phyloP scores from a whole-genome alignment of 495 filamentous ascomycete species.

The Aspergillus ellipticus region DNA sequence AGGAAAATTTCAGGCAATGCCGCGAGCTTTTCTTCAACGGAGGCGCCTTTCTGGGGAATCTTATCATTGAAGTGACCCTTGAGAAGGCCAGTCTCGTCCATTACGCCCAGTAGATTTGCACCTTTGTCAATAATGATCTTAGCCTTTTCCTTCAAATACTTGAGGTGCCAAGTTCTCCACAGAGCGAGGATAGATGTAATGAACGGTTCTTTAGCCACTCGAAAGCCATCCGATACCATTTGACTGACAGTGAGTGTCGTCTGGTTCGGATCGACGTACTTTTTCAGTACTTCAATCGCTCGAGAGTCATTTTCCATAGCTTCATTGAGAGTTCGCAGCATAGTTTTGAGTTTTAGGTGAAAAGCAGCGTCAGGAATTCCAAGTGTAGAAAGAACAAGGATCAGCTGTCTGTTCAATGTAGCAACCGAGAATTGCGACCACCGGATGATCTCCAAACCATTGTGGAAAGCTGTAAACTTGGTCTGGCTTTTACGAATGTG shows the following conservation, averaged over 20 bases:
- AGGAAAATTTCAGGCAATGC: constrained; percentile 84
- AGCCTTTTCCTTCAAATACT: constrained; percentile 88
- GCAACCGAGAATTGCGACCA: constrained; percentile 70
- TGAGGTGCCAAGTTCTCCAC: constrained; percentile 81
- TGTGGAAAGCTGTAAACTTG: constrained; percentile 74
- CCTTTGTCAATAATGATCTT: constrained; percentile 76
- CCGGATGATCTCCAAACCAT: constrained; percentile 78
- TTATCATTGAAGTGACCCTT: constrained; percentile 57
- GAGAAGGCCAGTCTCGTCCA: constrained; percentile 77
- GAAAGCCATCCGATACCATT: constrained; percentile 79
- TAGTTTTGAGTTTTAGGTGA: constrained; percentile 56
- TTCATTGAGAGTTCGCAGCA: constrained; percentile 59
- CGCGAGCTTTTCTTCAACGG: constrained; percentile 35
- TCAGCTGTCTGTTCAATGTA: constrained; percentile 84
- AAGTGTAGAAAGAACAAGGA: constrained; percentile 73
- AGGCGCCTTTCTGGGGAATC: constrained; percentile 17
- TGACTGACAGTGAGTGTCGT: constrained; percentile 67
- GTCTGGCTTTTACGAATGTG: constrained; percentile 77
- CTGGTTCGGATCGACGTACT: constrained; percentile 81
- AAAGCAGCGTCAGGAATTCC: constrained; percentile 71
- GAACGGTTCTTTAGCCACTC: constrained; percentile 74
- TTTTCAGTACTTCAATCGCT: constrained; percentile 64
- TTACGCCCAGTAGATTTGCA: constrained; percentile 83
- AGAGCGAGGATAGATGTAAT: constrained; percentile 66
- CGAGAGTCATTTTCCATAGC: constrained; percentile 61